phyloP scores from a whole-genome alignment of 1,139 yeast genomes.

The Nadsonia commutata region DNA sequence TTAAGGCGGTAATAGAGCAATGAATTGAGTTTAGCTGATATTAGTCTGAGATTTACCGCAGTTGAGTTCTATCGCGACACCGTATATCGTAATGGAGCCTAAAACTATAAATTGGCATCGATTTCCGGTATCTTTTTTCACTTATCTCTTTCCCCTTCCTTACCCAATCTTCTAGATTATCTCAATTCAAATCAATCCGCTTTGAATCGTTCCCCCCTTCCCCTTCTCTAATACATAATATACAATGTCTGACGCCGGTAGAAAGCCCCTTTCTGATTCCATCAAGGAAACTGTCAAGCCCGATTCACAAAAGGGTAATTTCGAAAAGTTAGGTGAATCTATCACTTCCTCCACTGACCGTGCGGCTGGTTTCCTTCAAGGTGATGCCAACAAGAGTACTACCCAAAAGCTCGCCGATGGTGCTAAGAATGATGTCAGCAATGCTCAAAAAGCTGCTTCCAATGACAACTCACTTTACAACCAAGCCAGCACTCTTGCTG shows the following conservation, averaged over 20 bases:
- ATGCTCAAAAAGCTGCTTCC: constrained; percentile 10
- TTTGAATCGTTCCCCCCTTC: too few species aligned
- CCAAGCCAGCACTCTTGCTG: constrained; percentile 10
- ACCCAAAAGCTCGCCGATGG: constrained; percentile 54
- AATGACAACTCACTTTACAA: constrained; percentile 5
- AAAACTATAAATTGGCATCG: too few species aligned
- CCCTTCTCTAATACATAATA: too few species aligned
- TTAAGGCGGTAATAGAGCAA: too few species aligned
- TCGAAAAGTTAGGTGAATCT: constrained; percentile 56
- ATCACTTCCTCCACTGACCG: constrained; percentile 55
- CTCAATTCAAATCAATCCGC: too few species aligned
- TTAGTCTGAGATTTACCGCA: too few species aligned
- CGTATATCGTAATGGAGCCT: too few species aligned
- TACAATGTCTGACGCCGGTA: constrained; percentile 31
- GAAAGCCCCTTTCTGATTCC: constrained; percentile 64
- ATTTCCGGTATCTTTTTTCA: too few species aligned
- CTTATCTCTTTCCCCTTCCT: too few species aligned
- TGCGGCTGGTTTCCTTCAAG: constrained; percentile 41
- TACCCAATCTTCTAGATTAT: too few species aligned
- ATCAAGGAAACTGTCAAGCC: constrained; percentile 55
- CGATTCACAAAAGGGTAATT: constrained; percentile 48
- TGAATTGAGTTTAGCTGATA: too few species aligned
- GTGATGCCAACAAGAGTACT: constrained; percentile 52
- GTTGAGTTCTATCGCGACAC: too few species aligned
- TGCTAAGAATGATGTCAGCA: constrained; percentile 7